Base-by-base conservation (phyloP, 305 asterid species). In the Caryopteris hybrid region DNA sequence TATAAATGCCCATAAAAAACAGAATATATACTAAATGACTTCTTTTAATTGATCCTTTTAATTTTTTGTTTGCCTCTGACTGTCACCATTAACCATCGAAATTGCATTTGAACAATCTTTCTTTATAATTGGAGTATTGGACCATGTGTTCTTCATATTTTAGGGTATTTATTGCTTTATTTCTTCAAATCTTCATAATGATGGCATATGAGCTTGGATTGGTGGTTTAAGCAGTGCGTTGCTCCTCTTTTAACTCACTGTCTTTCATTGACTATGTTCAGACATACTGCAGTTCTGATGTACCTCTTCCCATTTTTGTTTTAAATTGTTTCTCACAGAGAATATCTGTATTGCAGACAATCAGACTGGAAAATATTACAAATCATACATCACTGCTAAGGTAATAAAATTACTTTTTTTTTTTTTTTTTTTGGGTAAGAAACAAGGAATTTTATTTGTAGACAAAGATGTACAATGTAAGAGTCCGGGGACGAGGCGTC, bases 361-460 rank as follows among this genome's bases (percentile, higher is more conserved):
- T 81, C 94, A 80, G 82, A 82, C 97, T 59, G 99, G 99, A 64
- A 88, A 86, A 72, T 93, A 96, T 64, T 91, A 91, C 78, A 77
- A 68, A 64, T 93, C 99, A 38, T 85, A 93, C 80, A 91, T 93
- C 73, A 85, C 97, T 69, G 96, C 97, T 29, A 87, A 87, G 99
- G 97, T 93, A 81, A 75, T 70, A 62, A n/a, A n/a, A n/a, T n/a
- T n/a, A n/a, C n/a, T n/a, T n/a, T n/a, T n/a, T n/a, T n/a, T n/a
- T n/a, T n/a, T n/a, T n/a, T n/a, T n/a, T n/a, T n/a, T n/a, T n/a
- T n/a, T n/a, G n/a, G n/a, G n/a, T n/a, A n/a, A n/a, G n/a, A n/a
- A n/a, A n/a, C n/a, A n/a, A n/a, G n/a, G n/a, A n/a, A n/a, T n/a
- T n/a, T n/a, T n/a, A n/a, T n/a, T n/a, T n/a, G n/a, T n/a, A n/a